phyloP scores from a whole-genome alignment of 1,284 basidiomycete genomes.

The Abortiporus biennis region DNA sequence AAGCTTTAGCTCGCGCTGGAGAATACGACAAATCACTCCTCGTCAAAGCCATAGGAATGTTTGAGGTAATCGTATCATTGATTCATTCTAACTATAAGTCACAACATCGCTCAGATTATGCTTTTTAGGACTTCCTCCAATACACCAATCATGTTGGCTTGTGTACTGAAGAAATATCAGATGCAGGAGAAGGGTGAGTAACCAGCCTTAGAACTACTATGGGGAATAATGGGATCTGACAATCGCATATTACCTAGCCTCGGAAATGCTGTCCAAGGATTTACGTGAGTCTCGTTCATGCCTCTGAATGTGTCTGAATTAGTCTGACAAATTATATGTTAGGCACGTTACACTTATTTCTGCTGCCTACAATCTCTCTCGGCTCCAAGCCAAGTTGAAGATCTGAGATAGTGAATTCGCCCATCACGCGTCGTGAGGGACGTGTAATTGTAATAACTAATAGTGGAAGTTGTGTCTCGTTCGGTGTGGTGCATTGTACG shows the following conservation, averaged over 20 bases:
- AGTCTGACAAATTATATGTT: slow-evolving; percentile 5
- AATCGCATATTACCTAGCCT: slow-evolving; percentile 35
- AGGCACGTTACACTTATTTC: slow-evolving; percentile 81
- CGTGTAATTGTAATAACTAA: no score
- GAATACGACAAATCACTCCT: slow-evolving; percentile 67
- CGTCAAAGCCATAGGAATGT: slow-evolving; percentile 70
- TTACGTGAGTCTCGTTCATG: slow-evolving; percentile 52
- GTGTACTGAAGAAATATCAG: slow-evolving; percentile 80
- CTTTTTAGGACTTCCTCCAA: slow-evolving; percentile 59
- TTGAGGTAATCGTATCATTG: slow-evolving; percentile 55
- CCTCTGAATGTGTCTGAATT: not conserved
- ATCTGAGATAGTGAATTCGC: no score
- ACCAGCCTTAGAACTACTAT: slow-evolving; percentile 1
- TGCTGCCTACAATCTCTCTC: slow-evolving; percentile 74
- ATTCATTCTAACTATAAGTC: slow-evolving; percentile 9
- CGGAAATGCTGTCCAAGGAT: slow-evolving; percentile 82
- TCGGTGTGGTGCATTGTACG: no score
- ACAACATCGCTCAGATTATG: no score
- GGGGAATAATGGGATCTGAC: not conserved
- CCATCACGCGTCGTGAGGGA: no score
- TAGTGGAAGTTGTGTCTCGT: no score
- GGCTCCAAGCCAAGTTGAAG: slow-evolving; percentile 36
- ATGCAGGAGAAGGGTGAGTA: slow-evolving; percentile 68
- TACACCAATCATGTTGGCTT: slow-evolving; percentile 85
- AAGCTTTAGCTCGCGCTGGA: slow-evolving; percentile 82